Evolutionary conservation across 2,329 filamentous ascomycete genomes (phyloP).

Genomic region (Exophiala aquamarina): DNA sequence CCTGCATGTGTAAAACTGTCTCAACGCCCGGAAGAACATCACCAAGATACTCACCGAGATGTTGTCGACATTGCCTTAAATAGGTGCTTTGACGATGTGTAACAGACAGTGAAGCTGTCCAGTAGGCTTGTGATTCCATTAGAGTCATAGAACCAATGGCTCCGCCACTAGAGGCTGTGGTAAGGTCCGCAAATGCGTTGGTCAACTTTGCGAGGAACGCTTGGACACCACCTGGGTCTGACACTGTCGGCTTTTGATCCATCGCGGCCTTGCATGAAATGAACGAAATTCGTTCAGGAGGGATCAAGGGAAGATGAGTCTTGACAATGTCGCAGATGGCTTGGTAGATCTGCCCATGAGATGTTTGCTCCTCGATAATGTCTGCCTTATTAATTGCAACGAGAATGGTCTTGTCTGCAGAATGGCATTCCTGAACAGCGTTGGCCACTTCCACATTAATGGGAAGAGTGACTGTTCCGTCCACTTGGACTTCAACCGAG

Average conservation of each 20-base stretch:
- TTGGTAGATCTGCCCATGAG: no score
- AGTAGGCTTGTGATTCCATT: conserved; percentile 36
- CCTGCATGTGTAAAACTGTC: no score
- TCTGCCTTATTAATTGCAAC: conserved; percentile 64
- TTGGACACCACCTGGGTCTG: conserved; percentile 63
- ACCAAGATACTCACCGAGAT: conserved; percentile 71
- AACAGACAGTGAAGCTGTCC: conserved; percentile 83
- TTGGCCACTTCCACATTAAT: conserved; percentile 59
- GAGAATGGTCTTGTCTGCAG: conserved; percentile 54
- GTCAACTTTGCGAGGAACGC: conserved; percentile 67
- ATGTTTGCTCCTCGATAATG: conserved; percentile 34
- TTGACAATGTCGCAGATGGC: conserved; percentile 37
- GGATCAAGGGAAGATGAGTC: conserved; percentile 44
- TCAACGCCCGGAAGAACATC: conserved; percentile 10
- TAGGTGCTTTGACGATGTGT: conserved; percentile 86
- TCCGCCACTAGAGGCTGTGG: conserved; percentile 48
- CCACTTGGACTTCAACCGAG: conserved; percentile 60
- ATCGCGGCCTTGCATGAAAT: conserved; percentile 66
- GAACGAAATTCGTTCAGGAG: conserved; percentile 51
- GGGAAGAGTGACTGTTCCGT: conserved; percentile 31
- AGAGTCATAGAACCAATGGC: conserved; percentile 35
- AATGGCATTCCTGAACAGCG: conserved; percentile 52
- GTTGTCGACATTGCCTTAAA: conserved; percentile 67
- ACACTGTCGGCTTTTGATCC: conserved; percentile 5
- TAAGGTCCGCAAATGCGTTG: conserved; percentile 69